These are phyloP conservation scores for Melampsora abietis-canadensis DNA, from an alignment of 1,284 basidiomycete genomes.

Conservation along the genomic window DNA sequence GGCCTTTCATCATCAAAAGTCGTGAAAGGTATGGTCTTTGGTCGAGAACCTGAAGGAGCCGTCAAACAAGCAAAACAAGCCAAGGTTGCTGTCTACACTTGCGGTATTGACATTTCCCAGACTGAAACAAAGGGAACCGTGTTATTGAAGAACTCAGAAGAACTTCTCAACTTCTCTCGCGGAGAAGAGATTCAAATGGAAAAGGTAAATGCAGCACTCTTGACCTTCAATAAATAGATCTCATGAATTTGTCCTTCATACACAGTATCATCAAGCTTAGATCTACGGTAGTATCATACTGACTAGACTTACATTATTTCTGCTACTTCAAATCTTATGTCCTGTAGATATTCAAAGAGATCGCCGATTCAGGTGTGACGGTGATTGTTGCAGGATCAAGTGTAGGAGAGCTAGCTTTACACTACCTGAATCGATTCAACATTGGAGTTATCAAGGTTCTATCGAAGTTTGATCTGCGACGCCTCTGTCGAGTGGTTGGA, in stretches of 20 bases:
- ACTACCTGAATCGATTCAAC: constrained; percentile 90
- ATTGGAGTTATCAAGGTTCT: constrained; percentile 95
- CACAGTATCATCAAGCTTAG: neutral
- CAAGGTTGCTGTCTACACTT: constrained; percentile 92
- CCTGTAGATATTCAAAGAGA: constrained; percentile 84
- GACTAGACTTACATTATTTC: neutral
- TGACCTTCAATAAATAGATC: neutral
- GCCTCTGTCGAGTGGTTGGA: constrained; percentile 89
- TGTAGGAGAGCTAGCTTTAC: constrained; percentile 91
- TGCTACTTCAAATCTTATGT: neutral
- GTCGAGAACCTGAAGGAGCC: constrained; percentile 84
- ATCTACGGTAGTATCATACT: neutral
- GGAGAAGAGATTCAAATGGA: constrained; percentile 95
- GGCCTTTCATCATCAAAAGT: constrained; percentile 77
- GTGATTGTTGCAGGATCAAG: constrained; percentile 88
- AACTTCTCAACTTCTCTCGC: constrained; percentile 91
- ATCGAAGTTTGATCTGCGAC: constrained; percentile 94
- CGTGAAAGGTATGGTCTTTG: constrained; percentile 96
- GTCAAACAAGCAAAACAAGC: constrained; percentile 76
- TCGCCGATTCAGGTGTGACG: constrained; percentile 90
- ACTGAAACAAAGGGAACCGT: constrained; percentile 99
- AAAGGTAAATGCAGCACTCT: constrained; percentile 62
- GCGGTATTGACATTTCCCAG: constrained; percentile 85
- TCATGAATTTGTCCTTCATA: neutral
- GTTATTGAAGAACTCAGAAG: constrained; percentile 88